A percentile compares a stretch with the other conserved stretches of the same genome.
phyloP scores from a whole-genome alignment of 192 early-diverging fungal genomes.

The Cladochytrium replicatum region DNA sequence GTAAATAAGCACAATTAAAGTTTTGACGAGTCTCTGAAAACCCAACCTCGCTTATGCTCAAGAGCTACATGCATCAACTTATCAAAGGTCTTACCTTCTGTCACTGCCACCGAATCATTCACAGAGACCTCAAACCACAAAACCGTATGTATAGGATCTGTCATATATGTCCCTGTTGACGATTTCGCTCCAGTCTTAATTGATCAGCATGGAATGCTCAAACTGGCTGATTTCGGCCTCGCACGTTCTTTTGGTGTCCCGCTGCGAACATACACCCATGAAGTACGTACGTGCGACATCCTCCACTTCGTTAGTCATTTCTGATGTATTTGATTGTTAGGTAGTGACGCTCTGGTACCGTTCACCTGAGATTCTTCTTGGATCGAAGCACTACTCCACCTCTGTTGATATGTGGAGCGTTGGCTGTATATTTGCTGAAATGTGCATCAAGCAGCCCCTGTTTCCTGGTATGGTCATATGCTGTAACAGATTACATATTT shows the following conservation, averaged over 20 bases:
- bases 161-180: background rate
- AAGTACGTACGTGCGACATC: slow-evolving; percentile 33
- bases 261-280: slow-evolving; percentile 86
- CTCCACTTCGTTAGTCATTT: background rate
- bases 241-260: slow-evolving; percentile 88
- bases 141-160: slow-evolving; percentile 43
- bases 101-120: slow-evolving; percentile 85
- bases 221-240: slow-evolving; percentile 93
- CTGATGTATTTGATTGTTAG: slow-evolving; percentile 17
- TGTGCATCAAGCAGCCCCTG: slow-evolving; percentile 65
- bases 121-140: slow-evolving; percentile 97
- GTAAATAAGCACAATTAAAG: too few species aligned
- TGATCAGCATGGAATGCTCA: slow-evolving; percentile 74
- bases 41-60: slow-evolving; percentile 1
- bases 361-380: slow-evolving; percentile 91
- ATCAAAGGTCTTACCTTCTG: slow-evolving; percentile 80
- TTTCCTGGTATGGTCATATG: slow-evolving; percentile 61
- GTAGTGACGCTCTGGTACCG: slow-evolving; percentile 93
- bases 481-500: too few species aligned
- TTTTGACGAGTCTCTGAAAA: background rate
- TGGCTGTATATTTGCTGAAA: slow-evolving; percentile 96
- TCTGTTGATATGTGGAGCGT: slow-evolving; percentile 97
- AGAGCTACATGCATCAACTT: slow-evolving; percentile 91
- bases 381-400: slow-evolving; percentile 79
- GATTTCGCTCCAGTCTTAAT: slow-evolving; percentile 58